Evolutionary conservation across 805 yeast genomes (phyloP).

Genomic region (Lipomyces anomalus): DNA sequence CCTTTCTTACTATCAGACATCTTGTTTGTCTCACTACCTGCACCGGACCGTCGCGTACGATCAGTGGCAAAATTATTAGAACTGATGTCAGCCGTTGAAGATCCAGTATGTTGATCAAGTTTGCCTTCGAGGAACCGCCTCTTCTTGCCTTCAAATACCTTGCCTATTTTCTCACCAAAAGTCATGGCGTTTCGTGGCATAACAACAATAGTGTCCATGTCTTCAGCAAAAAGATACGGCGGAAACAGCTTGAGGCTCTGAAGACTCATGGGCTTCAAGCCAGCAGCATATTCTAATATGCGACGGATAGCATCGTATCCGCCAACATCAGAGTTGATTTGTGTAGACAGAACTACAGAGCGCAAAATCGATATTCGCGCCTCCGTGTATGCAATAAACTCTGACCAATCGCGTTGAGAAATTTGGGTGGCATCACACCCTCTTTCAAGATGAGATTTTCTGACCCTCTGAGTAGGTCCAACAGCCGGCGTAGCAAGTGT

Average conservation of each 20-base stretch:
- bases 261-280: conserved; percentile 11
- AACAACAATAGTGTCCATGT: conserved; percentile 17
- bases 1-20: too few relatives aligned
- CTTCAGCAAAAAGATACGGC: conserved; percentile 16
- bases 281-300: conserved; percentile 22
- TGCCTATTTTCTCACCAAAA: too few relatives aligned
- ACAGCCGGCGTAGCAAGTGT: conserved; percentile 25
- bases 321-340: too few relatives aligned
- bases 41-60: too few relatives aligned
- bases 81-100: background rate
- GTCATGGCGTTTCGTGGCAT: conserved; percentile 8
- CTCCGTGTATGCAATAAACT: conserved; percentile 17
- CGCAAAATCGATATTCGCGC: conserved; percentile 15
- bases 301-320: conserved; percentile 24
- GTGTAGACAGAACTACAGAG: conserved; percentile 6
- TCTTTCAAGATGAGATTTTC: conserved; percentile 25
- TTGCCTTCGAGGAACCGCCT: too few relatives aligned
- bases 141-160: too few relatives aligned
- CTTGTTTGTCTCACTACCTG: too few relatives aligned
- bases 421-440: conserved; percentile 27
- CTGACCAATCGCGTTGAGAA: conserved; percentile 22
- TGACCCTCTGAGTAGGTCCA: conserved; percentile 23
- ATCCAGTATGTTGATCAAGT: background rate
- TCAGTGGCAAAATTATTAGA: too few relatives aligned
- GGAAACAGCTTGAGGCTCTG: conserved; percentile 20